phyloP scores from a whole-genome alignment of 192 early-diverging fungal genomes.

The Geranomyces michiganensis region DNA sequence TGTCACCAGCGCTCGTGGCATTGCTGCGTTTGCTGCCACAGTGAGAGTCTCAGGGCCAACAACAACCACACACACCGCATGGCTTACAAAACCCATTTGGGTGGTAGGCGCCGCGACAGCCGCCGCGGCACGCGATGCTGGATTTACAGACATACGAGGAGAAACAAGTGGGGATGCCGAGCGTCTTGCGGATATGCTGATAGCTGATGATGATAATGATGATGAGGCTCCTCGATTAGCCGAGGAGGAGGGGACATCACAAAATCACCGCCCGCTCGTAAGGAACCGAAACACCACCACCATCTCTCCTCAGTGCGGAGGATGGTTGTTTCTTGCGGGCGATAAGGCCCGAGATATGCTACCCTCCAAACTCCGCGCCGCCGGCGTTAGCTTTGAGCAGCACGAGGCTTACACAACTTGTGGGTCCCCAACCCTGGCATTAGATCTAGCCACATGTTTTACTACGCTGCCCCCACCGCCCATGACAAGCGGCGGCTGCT shows the following conservation, averaged over 20 bases:
- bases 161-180: slow-evolving; percentile 44
- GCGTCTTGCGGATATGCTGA: slow-evolving; percentile 39
- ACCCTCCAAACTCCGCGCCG: slow-evolving; percentile 27
- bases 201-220: slow-evolving; percentile 2
- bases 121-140: slow-evolving; percentile 17
- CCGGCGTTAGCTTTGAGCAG: slow-evolving; percentile 37
- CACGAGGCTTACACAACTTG: slow-evolving; percentile 48
- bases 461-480: too few species aligned
- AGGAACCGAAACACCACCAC: not conserved
- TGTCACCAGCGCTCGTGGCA: slow-evolving; percentile 10
- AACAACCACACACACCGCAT: slow-evolving; percentile 14
- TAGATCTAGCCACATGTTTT: slow-evolving; percentile 9
- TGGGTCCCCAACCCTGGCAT: slow-evolving; percentile 4
- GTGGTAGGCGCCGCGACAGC: slow-evolving; percentile 52
- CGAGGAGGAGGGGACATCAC: too few species aligned
- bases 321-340: slow-evolving; percentile 54
- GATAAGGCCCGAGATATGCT: slow-evolving; percentile 55
- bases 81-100: slow-evolving; percentile 44
- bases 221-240: not conserved
- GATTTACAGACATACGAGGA: slow-evolving; percentile 22
- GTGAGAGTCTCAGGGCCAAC: not conserved
- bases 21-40: not conserved
- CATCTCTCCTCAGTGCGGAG: too few species aligned
- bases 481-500: not conserved
- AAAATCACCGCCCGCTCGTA: too few species aligned